Percentiles rank a stretch among this genome's conserved stretches.
phyloP scores from a whole-genome alignment of 1,139 yeast species.

The Kodamaea sp. region DNA sequence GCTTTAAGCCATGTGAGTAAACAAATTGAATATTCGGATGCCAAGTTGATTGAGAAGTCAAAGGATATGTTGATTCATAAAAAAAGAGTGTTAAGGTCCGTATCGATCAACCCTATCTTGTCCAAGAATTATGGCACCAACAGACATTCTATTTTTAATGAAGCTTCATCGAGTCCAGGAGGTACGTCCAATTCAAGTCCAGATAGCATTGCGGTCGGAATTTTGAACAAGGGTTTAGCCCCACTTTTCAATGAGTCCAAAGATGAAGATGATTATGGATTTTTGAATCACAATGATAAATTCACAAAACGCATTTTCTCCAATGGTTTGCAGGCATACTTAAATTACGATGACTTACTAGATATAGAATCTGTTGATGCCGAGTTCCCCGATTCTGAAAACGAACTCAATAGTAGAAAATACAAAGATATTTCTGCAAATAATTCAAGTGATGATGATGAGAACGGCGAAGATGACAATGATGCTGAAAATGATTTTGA shows the following conservation, averaged over 20 bases:
- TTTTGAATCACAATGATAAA: constrained; percentile 29
- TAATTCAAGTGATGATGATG: constrained; percentile 12
- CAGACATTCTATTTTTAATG: constrained; percentile 1
- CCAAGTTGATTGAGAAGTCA: constrained; percentile 46
- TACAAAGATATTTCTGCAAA: constrained; percentile 17
- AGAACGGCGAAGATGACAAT: constrained; percentile 15
- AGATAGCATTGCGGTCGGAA: constrained; percentile 10
- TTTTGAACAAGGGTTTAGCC: constrained; percentile 21
- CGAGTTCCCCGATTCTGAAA: constrained; percentile 11
- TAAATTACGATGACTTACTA: constrained; percentile 18
- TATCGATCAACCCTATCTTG: constrained; percentile 41
- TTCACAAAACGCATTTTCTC: constrained; percentile 31
- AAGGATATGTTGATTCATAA: constrained; percentile 41
- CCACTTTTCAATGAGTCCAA: constrained; percentile 16
- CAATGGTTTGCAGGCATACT: constrained; percentile 26
- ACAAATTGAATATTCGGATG: constrained; percentile 51
- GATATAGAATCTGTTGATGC: constrained; percentile 17
- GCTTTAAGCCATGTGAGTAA: constrained; percentile 16
- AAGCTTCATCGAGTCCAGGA: background rate
- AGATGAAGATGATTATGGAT: constrained; percentile 35
- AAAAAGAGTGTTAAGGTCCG: constrained; percentile 44
- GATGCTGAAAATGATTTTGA: background rate
- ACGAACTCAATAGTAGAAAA: constrained; percentile 24
- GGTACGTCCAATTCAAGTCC: background rate
- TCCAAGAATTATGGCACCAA: constrained; percentile 25